Evolutionary conservation across 2,329 filamentous ascomycete species (phyloP), one percentile per base, ranked within the genome.

Genomic region (Sclerotinia spermophila): DNA sequence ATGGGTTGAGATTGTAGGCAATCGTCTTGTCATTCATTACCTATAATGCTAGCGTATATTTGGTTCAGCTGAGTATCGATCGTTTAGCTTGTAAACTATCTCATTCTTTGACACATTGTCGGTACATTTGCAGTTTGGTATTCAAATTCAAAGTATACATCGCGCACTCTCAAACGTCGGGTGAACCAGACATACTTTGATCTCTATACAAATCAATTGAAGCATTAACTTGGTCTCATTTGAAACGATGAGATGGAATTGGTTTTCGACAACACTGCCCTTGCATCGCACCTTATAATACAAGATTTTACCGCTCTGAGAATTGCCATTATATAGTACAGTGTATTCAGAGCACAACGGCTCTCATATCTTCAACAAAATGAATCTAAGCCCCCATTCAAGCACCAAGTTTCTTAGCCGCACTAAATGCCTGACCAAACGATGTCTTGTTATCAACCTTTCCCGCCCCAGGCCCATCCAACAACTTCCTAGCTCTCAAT

Each of bases 401-500:
- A 35, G 53, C 68, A 27, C 68, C 71, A 33, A 66, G 42, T 30
- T 59, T 73, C 66, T 72, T 72, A 30, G 60, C 68, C 27, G 67
- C 51, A 38, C 61, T 53, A 21, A 71, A 40, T 30, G 15, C 66
- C 53, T 62, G 51, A 48, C 67, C 55, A 35, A 68, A 51, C 30
- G 62, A n/a, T 44, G 55, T 68, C 44, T 67, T 66, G 3, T 62
- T 71, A 6, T 56, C 10, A 35, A 73, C 24, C 10, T 17, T 44
- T 24, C 51, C 68, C 53, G 74, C 72, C 11, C 75, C 73, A 27
- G 72, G 72, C 5, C 74, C 74, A 45, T 76, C 82, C 75, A 87
- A 80, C 62, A 93, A 79, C 76, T 86, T 83, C 78, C 83, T 84
- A 8, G 96, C 94, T 78, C 92, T 86, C 81, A 88, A 87, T 83